Base-by-base conservation (phyloP, 352 stramenopile species). In the Phytophthora melonis region DNA sequence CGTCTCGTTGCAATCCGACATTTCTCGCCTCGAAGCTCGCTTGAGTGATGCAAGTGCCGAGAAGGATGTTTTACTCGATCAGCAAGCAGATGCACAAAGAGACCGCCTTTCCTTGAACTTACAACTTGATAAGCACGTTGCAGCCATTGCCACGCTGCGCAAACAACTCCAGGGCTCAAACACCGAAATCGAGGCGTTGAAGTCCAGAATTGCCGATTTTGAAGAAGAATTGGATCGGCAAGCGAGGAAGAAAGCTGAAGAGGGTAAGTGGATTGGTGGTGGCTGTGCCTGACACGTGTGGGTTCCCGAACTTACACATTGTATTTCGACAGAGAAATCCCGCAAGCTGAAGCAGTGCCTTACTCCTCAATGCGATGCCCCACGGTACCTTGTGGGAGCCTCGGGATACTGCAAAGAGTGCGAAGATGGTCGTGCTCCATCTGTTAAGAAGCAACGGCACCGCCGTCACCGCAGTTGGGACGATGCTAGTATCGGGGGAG, bases 381-480 rank as follows among this genome's bases (percentile, higher is more conserved):
- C 88, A 39, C 72, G 65, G 34, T 93, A 88, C 70, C 72, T 94
- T 1, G 74, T 94, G 18, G 79, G 84, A 7, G 5, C 66, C 5
- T 93, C 84, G 0, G 88, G 88, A 0, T 93, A 87, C 52, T 94
- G 88, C 66, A 75, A 84, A 58, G 80, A 88, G 43, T 93, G 86
- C 56, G 79, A 92, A 60, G 83, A 74, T 53, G 58, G 72, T 21
- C 69, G 41, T 55, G 52, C 56, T 3, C 54, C 39, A 1, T 53
- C 49, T 43, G 66, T 39, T 55, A 75, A 76, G n/a, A 66, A 75
- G 39, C 19, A 66, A 11, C 39, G 53, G 8, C 72, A 89, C 60
- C 77, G 77, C 2, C 81, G 82, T 0, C 84, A 90, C 11, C 81
- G 81, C 3, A 92, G 82, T 68, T 78, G 86, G 32, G 82, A 90